Evolutionary conservation across 371 early-diverging fungal genomes (phyloP).

Genomic region (Saksenaea oblongispora): DNA sequence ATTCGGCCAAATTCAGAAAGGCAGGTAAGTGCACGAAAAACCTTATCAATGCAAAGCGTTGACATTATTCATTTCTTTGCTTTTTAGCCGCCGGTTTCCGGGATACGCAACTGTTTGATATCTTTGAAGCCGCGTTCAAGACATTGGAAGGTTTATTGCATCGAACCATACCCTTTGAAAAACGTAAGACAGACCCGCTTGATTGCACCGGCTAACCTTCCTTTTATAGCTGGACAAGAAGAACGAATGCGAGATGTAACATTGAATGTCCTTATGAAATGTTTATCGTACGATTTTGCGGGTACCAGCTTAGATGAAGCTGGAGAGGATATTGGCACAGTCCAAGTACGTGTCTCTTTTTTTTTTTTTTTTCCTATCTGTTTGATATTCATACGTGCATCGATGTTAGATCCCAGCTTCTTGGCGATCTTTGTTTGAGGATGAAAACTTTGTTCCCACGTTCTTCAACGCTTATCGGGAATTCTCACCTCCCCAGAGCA

Average conservation of each 20-base stretch:
- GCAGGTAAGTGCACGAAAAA: constrained; percentile 42
- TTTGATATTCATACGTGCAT: too few relatives aligned
- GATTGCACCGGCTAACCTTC: not conserved
- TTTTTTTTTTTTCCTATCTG: not conserved
- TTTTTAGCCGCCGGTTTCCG: constrained; percentile 78
- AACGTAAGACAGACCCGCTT: constrained; percentile 24
- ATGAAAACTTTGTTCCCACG: constrained; percentile 65
- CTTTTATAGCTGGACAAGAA: constrained; percentile 41
- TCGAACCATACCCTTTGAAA: constrained; percentile 40
- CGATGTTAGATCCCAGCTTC: constrained; percentile 65
- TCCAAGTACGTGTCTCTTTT: constrained; percentile 56
- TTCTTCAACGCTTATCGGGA: constrained; percentile 74
- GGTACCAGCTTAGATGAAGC: constrained; percentile 86
- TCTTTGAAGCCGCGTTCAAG: constrained; percentile 68
- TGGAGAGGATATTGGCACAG: constrained; percentile 77
- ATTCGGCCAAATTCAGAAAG: constrained; percentile 69
- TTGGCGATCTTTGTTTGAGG: constrained; percentile 77
- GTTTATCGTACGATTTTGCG: constrained; percentile 85
- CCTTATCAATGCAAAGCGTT: too few relatives aligned
- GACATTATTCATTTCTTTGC: not conserved
- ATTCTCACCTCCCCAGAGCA: constrained; percentile 54
- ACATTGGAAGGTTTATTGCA: constrained; percentile 57
- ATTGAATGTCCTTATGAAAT: constrained; percentile 66
- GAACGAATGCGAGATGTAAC: constrained; percentile 61
- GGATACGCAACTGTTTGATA: constrained; percentile 73